Evolutionary conservation across 768 basidiomycete species (phyloP).

Genomic region (Multifurca ochricompacta): DNA sequence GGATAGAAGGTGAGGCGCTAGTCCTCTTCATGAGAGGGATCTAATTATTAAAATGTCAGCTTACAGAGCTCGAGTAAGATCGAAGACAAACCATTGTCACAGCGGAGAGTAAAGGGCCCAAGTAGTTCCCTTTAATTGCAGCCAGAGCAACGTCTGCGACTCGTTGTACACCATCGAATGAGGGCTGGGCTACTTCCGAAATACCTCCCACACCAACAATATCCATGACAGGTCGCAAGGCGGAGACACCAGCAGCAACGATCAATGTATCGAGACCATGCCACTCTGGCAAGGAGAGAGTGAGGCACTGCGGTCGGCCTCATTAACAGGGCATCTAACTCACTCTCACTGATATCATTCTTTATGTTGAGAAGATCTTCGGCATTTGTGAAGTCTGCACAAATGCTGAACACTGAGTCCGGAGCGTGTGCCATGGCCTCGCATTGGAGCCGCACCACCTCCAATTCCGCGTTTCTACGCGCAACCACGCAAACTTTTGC

Average conservation of each 20-base stretch:
- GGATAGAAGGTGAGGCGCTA: constrained; percentile 61
- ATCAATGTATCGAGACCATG: constrained; percentile 74
- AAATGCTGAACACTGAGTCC: constrained; percentile 38
- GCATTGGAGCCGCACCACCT: constrained; percentile 58
- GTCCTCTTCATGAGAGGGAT: constrained; percentile 64
- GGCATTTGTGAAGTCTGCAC: constrained; percentile 56
- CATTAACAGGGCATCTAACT: constrained; percentile 21
- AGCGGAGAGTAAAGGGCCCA: constrained; percentile 62
- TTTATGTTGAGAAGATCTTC: constrained; percentile 63
- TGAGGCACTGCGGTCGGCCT: neutral
- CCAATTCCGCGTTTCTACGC: constrained; percentile 46
- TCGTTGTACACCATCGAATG: constrained; percentile 50
- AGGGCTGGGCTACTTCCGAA: constrained; percentile 29
- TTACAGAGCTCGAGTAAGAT: neutral
- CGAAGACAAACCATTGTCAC: constrained; percentile 54
- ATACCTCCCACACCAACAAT: constrained; percentile 49
- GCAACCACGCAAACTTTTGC: constrained; percentile 71
- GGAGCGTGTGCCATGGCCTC: constrained; percentile 18
- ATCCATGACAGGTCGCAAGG: constrained; percentile 66
- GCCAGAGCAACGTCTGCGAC: constrained; percentile 48
- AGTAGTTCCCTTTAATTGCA: constrained; percentile 57
- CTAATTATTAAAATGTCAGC: constrained; percentile 36
- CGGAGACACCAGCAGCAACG: constrained; percentile 78
- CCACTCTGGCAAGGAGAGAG: constrained; percentile 48
- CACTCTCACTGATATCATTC: constrained; percentile 46